These are phyloP conservation scores for Aspergillus neotritici DNA, from an alignment of 2,329 filamentous ascomycete genomes.

Conservation along the genomic window DNA sequence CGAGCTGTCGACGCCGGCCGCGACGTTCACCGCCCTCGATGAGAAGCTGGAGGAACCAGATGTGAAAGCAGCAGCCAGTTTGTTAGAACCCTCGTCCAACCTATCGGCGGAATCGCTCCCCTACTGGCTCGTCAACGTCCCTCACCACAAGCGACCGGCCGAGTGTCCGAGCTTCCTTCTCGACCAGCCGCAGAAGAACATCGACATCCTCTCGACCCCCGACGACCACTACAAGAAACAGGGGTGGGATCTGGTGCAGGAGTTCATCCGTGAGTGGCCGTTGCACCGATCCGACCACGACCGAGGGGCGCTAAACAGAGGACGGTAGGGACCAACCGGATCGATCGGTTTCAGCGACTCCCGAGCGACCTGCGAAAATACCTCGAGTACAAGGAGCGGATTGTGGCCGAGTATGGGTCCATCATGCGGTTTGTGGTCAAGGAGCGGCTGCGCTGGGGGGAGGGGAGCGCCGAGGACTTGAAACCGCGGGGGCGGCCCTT, in stretches of 20 bases:
- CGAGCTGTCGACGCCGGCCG: constrained; percentile 11
- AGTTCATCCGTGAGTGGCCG: constrained; percentile 49
- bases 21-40: constrained; percentile 21
- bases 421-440: constrained; percentile 70
- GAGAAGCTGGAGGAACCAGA: constrained; percentile 17
- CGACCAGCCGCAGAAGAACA: constrained; percentile 62
- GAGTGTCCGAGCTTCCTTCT: constrained; percentile 68
- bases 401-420: constrained; percentile 65
- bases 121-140: constrained; percentile 82
- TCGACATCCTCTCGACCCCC: constrained; percentile 61
- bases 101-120: constrained; percentile 38
- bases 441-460: constrained; percentile 64
- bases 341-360: constrained; percentile 69
- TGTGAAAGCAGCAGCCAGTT: constrained; percentile 7
- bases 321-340: constrained; percentile 57
- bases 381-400: constrained; percentile 59
- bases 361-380: constrained; percentile 77
- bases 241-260: constrained; percentile 64
- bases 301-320: neutral
- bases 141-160: constrained; percentile 53
- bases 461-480: constrained; percentile 35
- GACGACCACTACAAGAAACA: constrained; percentile 60
- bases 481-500: constrained; percentile 27
- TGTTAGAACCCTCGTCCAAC: constrained; percentile 7
- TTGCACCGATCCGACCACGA: constrained; percentile 1